These are phyloP conservation scores for Flaveria floridana DNA, from an alignment of 140 eudicot species.

Conservation along the genomic window DNA sequence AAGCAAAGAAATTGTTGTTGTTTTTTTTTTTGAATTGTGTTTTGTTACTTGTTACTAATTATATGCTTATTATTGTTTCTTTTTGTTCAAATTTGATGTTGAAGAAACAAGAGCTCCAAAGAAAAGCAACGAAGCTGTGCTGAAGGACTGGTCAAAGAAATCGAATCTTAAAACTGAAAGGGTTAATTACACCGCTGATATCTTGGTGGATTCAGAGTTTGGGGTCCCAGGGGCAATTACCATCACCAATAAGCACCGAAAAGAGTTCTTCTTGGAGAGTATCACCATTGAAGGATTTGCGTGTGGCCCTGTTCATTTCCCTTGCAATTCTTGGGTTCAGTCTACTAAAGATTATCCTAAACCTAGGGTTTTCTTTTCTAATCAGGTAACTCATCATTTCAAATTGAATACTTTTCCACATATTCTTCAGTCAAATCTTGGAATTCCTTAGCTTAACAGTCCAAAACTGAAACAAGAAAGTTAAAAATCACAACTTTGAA, in stretches of 20 bases:
- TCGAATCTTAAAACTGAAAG: slow-evolving; percentile 70
- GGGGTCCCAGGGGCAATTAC: slow-evolving; percentile 86
- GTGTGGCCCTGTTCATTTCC: slow-evolving; percentile 94
- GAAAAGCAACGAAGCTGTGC: slow-evolving; percentile 62
- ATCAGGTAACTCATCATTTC: slow-evolving; percentile 54
- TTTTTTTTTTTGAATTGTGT: neutral
- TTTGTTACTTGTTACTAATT: slow-evolving; percentile 1
- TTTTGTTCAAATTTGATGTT: slow-evolving; percentile 3
- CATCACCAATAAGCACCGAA: slow-evolving; percentile 73
- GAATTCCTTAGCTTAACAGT: slow-evolving; percentile 22
- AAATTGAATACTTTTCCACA: slow-evolving; percentile 3
- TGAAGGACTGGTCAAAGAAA: slow-evolving; percentile 92
- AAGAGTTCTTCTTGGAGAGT: slow-evolving; percentile 81
- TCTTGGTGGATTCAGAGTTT: slow-evolving; percentile 75
- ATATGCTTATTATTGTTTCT: neutral
- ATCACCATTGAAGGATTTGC: slow-evolving; percentile 91
- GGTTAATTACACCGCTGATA: slow-evolving; percentile 77
- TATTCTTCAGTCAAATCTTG: slow-evolving; percentile 26
- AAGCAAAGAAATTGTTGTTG: slow-evolving; percentile 25
- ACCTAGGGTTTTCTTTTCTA: slow-evolving; percentile 75
- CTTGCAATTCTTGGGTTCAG: slow-evolving; percentile 99
- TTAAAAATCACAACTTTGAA: slow-evolving; percentile 27
- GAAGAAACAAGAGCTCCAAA: slow-evolving; percentile 72
- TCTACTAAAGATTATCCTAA: slow-evolving; percentile 68
- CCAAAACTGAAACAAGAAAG: slow-evolving; percentile 26